Evolutionary conservation across 2,329 filamentous ascomycete species (phyloP).

Genomic region (Sordariomycetes sp.): DNA sequence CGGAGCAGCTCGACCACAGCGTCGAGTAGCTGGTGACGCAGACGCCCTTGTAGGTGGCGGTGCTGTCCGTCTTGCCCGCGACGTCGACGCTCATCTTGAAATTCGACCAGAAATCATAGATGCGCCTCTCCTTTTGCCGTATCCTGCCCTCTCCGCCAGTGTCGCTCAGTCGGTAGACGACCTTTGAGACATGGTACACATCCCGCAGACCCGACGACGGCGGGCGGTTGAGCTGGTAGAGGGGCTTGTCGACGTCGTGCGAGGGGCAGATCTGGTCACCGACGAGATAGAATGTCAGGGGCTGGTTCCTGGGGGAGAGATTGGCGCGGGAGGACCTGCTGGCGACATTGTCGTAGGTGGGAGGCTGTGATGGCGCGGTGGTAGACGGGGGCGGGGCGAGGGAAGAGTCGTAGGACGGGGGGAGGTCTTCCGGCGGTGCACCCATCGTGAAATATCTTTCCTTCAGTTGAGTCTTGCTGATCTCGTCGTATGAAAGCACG

Average conservation of each 20-base stretch:
- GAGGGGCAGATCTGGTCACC: not conserved
- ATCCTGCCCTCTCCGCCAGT: not conserved
- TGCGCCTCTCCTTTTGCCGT: not conserved
- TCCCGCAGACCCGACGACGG: not conserved
- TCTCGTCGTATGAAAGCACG: no score
- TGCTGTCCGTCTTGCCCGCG: not conserved
- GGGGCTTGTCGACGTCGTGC: not conserved
- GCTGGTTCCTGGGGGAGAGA: not conserved
- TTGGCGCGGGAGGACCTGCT: not conserved
- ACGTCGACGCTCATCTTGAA: not conserved
- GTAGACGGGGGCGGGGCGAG: not conserved
- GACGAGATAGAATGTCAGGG: not conserved
- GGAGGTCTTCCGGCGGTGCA: not conserved
- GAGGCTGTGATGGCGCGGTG: not conserved
- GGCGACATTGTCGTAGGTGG: not conserved
- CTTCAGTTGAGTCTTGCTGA: no score
- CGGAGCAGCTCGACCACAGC: not conserved
- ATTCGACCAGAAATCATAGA: not conserved
- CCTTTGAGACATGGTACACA: not conserved
- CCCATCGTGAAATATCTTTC: no score
- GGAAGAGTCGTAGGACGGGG: not conserved
- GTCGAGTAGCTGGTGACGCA: not conserved
- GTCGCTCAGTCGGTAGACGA: not conserved
- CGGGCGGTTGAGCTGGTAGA: not conserved
- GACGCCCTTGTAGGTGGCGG: not conserved